phyloP scores from a whole-genome alignment of 306 rosid species.

The Comarum palustre region DNA sequence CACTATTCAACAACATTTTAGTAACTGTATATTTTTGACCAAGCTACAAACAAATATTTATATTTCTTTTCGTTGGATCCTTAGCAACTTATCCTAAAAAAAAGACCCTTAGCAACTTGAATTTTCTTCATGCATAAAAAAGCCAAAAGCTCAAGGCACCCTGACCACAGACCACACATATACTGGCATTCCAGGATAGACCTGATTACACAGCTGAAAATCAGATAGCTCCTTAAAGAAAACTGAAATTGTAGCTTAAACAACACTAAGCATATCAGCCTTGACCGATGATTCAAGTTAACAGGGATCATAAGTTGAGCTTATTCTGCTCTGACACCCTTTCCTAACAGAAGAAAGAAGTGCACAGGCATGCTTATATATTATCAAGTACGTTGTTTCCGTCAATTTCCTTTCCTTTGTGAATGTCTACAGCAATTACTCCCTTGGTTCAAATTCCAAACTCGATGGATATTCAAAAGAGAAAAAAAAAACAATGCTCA shows the following conservation, averaged over 20 bases:
- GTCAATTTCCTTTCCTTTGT: not conserved
- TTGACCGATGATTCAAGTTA: slow-evolving; percentile 4
- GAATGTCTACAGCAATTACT: not conserved
- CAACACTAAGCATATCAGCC: not conserved
- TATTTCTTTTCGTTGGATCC: not conserved
- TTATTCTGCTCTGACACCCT: not conserved
- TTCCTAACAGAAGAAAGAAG: not conserved
- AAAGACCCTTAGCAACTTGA: no score
- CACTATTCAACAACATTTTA: not conserved
- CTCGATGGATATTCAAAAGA: not conserved
- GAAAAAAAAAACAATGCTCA: not conserved
- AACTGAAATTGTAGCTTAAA: not conserved
- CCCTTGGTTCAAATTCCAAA: not conserved
- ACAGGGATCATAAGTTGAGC: not conserved
- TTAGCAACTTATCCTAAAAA: no score
- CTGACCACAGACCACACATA: not conserved
- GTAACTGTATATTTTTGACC: not conserved
- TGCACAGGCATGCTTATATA: not conserved
- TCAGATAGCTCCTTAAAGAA: not conserved
- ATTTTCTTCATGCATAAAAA: not conserved
- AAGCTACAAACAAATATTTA: not conserved
- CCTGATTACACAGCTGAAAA: not conserved
- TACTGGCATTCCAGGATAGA: not conserved
- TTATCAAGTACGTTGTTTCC: not conserved
- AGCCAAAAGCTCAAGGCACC: not conserved